phyloP scores from a whole-genome alignment of 805 yeast species.

The Hanseniaspora taiwanica region DNA sequence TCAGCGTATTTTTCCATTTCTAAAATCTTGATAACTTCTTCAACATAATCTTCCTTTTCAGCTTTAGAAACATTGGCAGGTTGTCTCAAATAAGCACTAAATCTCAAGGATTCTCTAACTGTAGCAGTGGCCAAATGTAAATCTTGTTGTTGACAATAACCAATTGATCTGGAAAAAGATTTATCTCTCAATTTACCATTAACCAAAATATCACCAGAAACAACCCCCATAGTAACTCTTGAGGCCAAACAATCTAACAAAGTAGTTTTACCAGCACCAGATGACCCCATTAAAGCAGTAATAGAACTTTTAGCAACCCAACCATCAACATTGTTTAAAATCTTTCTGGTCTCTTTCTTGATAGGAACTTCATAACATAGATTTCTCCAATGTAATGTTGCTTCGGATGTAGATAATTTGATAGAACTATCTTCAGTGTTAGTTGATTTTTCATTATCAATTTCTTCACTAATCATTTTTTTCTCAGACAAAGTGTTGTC shows the following conservation, averaged over 20 bases:
- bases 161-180: conserved; percentile 50
- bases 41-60: conserved; percentile 56
- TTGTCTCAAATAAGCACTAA: conserved; percentile 58
- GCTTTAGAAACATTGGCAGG: conserved; percentile 35
- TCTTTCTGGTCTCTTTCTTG: conserved; percentile 44
- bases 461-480: conserved; percentile 2
- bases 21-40: conserved; percentile 45
- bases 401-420: conserved; percentile 24
- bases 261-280: conserved; percentile 77
- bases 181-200: conserved; percentile 48
- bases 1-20: conserved; percentile 56
- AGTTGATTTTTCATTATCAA: conserved; percentile 7
- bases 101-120: conserved; percentile 58
- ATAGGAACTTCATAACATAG: conserved; percentile 58
- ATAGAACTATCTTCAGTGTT: conserved; percentile 6
- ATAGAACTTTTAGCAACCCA: conserved; percentile 77
- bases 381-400: conserved; percentile 67
- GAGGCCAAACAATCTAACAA: conserved; percentile 57
- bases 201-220: conserved; percentile 54
- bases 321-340: conserved; percentile 57
- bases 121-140: conserved; percentile 52
- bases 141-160: conserved; percentile 71
- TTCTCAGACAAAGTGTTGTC: conserved; percentile 4
- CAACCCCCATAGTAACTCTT: conserved; percentile 57
- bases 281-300: conserved; percentile 67